A percentile compares a stretch with the other conserved stretches of the same genome.
phyloP scores from a whole-genome alignment of 306 rosid species.

The Crotalaria pallida region DNA sequence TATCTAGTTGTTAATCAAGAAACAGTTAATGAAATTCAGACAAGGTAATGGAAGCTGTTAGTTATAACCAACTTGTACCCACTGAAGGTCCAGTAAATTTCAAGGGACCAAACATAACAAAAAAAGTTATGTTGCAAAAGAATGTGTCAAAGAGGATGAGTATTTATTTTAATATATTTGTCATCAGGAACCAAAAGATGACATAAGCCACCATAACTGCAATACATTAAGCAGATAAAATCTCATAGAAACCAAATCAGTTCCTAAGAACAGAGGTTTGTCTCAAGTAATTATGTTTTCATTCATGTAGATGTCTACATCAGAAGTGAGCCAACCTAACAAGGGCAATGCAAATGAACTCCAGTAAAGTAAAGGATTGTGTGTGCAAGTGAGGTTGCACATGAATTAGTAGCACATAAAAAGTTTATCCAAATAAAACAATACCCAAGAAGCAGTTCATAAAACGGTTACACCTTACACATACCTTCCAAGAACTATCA shows the following conservation, averaged over 20 bases:
- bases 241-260: neutral
- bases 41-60: neutral
- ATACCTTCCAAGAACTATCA: slow-evolving; percentile 89
- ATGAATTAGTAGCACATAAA: neutral
- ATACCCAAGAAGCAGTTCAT: neutral
- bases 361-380: neutral
- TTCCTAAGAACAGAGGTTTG: neutral
- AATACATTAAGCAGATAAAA: neutral
- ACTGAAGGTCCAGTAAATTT: neutral
- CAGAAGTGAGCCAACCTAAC: neutral
- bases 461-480: slow-evolving; percentile 43
- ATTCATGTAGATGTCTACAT: neutral
- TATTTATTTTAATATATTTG: neutral
- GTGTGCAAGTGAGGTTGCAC: neutral
- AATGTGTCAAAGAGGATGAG: neutral
- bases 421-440: neutral
- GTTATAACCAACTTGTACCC: neutral
- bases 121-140: neutral
- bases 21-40: neutral
- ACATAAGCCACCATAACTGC: neutral
- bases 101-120: neutral
- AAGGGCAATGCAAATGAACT: neutral
- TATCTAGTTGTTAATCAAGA: neutral
- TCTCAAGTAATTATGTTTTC: neutral
- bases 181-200: neutral